Base-by-base conservation (phyloP, 305 asterid species). In the Plantago lanceolata region DNA sequence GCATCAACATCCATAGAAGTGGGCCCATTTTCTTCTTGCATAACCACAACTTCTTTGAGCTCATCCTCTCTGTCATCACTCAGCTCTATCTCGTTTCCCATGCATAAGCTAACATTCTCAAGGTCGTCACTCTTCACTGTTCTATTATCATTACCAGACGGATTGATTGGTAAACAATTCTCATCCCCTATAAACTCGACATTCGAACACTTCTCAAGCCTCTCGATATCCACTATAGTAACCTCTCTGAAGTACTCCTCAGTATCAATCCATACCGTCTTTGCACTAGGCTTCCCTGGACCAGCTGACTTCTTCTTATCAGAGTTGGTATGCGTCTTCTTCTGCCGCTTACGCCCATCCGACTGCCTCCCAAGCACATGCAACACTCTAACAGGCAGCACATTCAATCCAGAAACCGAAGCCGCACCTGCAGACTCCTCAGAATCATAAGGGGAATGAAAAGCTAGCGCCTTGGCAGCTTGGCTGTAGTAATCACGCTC, bases 181-280 rank as follows among this genome's bases (percentile, higher is more conserved):
- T 82, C 94, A 19, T 59, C 68, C 43, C 73, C 72, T 49, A 71
- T 65, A 69, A 72, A 73, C 75, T 75, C 68, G 11, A 66, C 63
- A 51, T 67, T 61, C 12, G 90, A 72, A 61, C 76, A 68, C 71
- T 71, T 57, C 45, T 72, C 71, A 59, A 88, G 81, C 77, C 73
- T 82, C 65, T 85, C 96, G 4, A 94, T 61, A 70, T 94, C 99
- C 59, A 75, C 88, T 52, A 64, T 77, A 21, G 68, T 68, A 72
- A 90, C 63, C 69, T 81, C 95, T 3, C 99, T 87, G 64, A 94
- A 90, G 73, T 81, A 94, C 59, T 86, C 97, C 70, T 90, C 96
- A 0, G 85, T 78, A 68, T 86, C 89, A 57, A 53, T 69, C 99
- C 99, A 94, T 61, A 94, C 62, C 68, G 31, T 85, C 40, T 75